Base-by-base conservation (phyloP, 169 alveolate species). In the Eimeria acervulina region DNA sequence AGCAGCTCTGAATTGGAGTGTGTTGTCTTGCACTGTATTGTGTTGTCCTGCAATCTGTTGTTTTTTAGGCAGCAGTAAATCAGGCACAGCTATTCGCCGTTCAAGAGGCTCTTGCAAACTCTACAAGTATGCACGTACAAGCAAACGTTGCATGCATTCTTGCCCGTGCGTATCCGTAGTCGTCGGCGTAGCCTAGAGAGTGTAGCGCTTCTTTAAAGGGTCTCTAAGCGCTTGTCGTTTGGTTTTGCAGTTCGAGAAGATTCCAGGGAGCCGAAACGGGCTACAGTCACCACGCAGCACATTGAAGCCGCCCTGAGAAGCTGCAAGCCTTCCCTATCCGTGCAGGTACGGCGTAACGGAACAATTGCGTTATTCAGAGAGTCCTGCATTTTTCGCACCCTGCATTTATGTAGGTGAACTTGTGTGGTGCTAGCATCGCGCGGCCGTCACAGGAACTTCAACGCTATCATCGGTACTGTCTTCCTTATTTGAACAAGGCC, bases 401-500 rank as follows among this genome's bases (percentile, higher is more conserved):
- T 66, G 42, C 76, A 66, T 7, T 21, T 66, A 66, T 28, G 13
- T 19, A 38, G 33, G 42, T 42, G 36, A 6, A n/a, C 47, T 17
- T 33, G 51, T 23, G 55, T 28, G 6, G 44, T 51, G 21, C 76
- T 55, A n/a, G 21, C n/a, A 36, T 33, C 33, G 78, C 42, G 93
- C 51, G 61, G 38, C 44, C 83, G 1, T 44, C 61, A 33, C 93
- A 87, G 93, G 93, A 87, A 61, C 81, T 87, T 38, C 93, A 87
- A 17, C 93, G 93, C 6, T 87, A 87, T 44, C 93, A 87, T 47
- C 93, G 93, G 55, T 61, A 87, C 51, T 87, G 93, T 87, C 93
- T 87, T 44, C 93, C 93, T 2, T 38, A 59, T 40, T 36, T 87
- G 59, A 87, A 40, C 63, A 55, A 87, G 59, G 42, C 93, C 4